Evolutionary conservation across 306 rosid genomes (phyloP), one percentile per base, ranked within the genome.

Genomic region (Pterocarpus macrocarpus): DNA sequence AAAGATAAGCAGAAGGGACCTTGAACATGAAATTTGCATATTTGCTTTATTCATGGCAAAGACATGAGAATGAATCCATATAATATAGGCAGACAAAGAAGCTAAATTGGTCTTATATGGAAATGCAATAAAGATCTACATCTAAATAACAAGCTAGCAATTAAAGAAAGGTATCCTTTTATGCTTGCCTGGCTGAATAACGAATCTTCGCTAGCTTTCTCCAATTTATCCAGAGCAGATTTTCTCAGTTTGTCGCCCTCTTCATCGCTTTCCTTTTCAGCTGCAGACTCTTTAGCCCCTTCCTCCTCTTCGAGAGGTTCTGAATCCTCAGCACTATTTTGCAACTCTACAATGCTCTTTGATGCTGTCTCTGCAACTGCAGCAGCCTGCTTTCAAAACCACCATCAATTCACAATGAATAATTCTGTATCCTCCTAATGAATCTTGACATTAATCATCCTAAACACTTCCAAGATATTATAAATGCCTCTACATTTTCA

Each of bases 121-220:
- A 67, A 82, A 74, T 50, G 53, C 80, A 69, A 7, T 39, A 64
- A 68, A 45, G 49, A 73, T 56, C 57, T 33, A 11, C 64, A 61
- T 66, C 71, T 6, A 72, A 35, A 53, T 16, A 66, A 55, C 66
- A 72, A 70, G 55, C 11, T 55, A 58, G 32, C 17, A 41, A 16
- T 1, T 41, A 16, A 4, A 15, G 13, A 55, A 65, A 12, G 57
- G 49, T 33, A 9, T 67, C 55, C 41, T 28, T 35, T 3, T 34
- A 73, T 70, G 72, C 86, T 89, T 92, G 87, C 99, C 99, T 96
- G 97, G 77, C 99, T 88, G 77, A 96, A 84, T 14, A 92, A 30
- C 12, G 99, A 87, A 69, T 96, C 97, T 43, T 88, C 97, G 75
- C 99, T 85, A 65, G 97, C 99, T 77, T 93, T 95, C 96, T 91